Evolutionary conservation across 2,329 filamentous ascomycete species (phyloP).

Genomic region (Alternaria gaisen): DNA sequence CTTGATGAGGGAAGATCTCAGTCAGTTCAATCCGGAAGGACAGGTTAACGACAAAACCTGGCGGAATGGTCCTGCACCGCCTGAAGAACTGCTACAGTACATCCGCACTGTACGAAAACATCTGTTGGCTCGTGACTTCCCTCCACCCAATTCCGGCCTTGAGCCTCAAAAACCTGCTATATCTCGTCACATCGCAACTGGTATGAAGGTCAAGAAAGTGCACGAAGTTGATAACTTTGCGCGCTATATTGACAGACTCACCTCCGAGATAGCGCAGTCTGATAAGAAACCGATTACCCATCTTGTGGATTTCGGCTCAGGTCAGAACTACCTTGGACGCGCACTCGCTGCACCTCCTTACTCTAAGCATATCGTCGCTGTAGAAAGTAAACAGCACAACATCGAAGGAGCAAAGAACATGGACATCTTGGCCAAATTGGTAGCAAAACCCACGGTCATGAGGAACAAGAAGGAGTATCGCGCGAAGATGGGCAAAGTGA

Average conservation of each 20-base stretch:
- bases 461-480: slow-evolving; percentile 84
- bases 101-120: slow-evolving; percentile 75
- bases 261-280: slow-evolving; percentile 57
- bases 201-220: slow-evolving; percentile 95
- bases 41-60: slow-evolving; percentile 38
- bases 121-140: slow-evolving; percentile 71
- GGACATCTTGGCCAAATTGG: slow-evolving; percentile 82
- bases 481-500: slow-evolving; percentile 54
- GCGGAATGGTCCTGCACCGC: slow-evolving; percentile 57
- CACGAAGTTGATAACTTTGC: slow-evolving; percentile 94
- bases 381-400: slow-evolving; percentile 87
- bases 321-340: slow-evolving; percentile 93
- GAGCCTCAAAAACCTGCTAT: slow-evolving; percentile 63
- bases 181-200: slow-evolving; percentile 77
- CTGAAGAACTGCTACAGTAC: slow-evolving; percentile 72
- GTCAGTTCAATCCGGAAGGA: slow-evolving; percentile 40
- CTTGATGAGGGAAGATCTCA: slow-evolving; percentile 79
- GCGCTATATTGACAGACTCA: slow-evolving; percentile 78
- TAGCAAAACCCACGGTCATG: slow-evolving; percentile 75
- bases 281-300: slow-evolving; percentile 70
- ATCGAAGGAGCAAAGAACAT: slow-evolving; percentile 84
- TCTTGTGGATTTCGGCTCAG: slow-evolving; percentile 94
- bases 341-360: slow-evolving; percentile 86
- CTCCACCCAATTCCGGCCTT: slow-evolving; percentile 32
- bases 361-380: slow-evolving; percentile 85